A percentile compares a stretch with the other conserved stretches of the same genome.
Conservation (phyloP, 805 yeast species). For the Metschnikowia corniflorae region DNA sequence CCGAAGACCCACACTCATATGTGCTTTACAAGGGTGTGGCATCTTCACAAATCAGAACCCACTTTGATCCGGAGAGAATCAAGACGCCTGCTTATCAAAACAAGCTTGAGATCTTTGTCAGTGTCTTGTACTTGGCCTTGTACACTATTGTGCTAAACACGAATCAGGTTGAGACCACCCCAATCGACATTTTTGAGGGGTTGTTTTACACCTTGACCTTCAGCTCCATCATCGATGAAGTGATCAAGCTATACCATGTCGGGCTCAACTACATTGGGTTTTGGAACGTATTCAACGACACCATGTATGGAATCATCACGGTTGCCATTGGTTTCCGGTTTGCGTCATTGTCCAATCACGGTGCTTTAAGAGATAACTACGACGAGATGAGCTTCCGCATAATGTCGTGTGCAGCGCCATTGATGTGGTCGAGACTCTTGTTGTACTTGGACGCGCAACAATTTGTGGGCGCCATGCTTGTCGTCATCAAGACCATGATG, state of each 20-base stretch:
- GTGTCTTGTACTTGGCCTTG: conserved; percentile 57
- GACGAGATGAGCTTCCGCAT: conserved; percentile 65
- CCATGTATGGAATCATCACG: conserved; percentile 54
- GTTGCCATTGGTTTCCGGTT: conserved; percentile 55
- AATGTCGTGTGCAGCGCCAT: conserved; percentile 77
- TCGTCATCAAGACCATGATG: conserved; percentile 81
- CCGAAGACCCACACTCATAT: conserved; percentile 64
- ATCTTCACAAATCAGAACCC: conserved; percentile 51
- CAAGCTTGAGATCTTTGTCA: conserved; percentile 61
- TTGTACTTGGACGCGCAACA: conserved; percentile 73
- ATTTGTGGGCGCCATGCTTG: conserved; percentile 87
- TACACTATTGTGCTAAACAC: conserved; percentile 64
- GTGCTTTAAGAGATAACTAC: conserved; percentile 27
- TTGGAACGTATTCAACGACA: conserved; percentile 75
- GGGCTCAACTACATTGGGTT: conserved; percentile 71
- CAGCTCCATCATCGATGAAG: conserved; percentile 66
- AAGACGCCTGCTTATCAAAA: conserved; percentile 85
- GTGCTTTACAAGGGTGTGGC: conserved; percentile 59
- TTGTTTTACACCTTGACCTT: conserved; percentile 62
- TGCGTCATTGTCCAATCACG: conserved; percentile 25
- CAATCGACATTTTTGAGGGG: conserved; percentile 46
- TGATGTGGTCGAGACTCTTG: conserved; percentile 79
- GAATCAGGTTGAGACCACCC: conserved; percentile 38
- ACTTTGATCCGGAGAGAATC: conserved; percentile 78
- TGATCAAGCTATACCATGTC: conserved; percentile 68